These are phyloP conservation scores for Penicillium sp. DNA, from an alignment of 2,329 filamentous ascomycete species.

Conservation along the genomic window DNA sequence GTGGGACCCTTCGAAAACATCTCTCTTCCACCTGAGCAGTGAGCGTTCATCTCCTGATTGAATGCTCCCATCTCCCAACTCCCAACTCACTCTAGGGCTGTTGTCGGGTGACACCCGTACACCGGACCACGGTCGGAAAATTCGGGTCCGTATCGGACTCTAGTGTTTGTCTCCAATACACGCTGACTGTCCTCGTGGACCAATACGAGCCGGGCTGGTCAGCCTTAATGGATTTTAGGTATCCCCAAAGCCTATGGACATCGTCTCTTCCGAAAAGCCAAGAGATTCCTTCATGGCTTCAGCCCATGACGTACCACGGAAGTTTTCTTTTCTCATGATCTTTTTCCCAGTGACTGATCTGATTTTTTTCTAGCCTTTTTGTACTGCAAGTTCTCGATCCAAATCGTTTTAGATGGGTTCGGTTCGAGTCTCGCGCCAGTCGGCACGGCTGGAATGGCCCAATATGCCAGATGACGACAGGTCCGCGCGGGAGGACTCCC, in stretches of 20 bases:
- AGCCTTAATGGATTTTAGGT: not conserved
- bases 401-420: not conserved
- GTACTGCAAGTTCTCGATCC: not conserved
- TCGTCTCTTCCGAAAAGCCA: not conserved
- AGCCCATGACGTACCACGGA: not conserved
- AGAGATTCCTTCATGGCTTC: not conserved
- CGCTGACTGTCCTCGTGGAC: not conserved
- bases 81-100: too few relatives aligned
- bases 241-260: not conserved
- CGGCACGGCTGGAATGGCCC: not conserved
- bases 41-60: not conserved
- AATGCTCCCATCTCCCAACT: not conserved
- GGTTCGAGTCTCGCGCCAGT: not conserved
- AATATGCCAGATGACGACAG: conserved; percentile 3
- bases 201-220: not conserved
- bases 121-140: not conserved
- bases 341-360: not conserved
- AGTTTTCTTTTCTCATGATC: not conserved
- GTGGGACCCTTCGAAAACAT: not conserved
- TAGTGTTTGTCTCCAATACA: not conserved
- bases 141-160: not conserved
- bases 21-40: not conserved
- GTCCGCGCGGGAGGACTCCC: not conserved
- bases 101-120: not conserved
- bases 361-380: not conserved